Percentiles rank a stretch among this genome's conserved stretches.
Evolutionary conservation across 257 asterid genomes (phyloP).

Genomic region (Solanum sitiens): DNA sequence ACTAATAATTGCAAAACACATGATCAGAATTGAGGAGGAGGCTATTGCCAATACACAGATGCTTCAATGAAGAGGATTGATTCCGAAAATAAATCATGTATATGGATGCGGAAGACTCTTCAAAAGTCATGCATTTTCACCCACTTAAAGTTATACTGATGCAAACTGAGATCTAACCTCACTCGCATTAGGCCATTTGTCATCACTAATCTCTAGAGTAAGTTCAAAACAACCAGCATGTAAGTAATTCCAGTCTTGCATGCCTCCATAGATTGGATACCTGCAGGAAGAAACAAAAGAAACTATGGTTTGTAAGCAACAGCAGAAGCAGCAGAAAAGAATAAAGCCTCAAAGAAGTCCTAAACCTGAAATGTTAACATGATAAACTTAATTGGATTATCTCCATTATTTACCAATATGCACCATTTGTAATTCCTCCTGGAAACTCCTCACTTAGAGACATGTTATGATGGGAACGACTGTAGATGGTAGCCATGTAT

Average conservation of each 20-base stretch:
- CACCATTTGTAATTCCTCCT: constrained; percentile 90
- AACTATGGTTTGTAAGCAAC: neutral
- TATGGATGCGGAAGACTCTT: neutral
- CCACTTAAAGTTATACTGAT: neutral
- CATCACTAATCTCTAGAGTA: constrained; percentile 87
- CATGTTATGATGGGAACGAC: constrained; percentile 86
- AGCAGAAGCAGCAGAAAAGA: neutral
- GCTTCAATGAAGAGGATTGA: neutral
- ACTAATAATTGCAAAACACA: neutral
- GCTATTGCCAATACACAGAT: neutral
- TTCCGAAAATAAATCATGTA: neutral
- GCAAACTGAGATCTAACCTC: constrained; percentile 52
- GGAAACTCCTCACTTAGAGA: constrained; percentile 86
- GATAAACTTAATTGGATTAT: constrained; percentile 1
- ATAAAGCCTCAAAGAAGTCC: neutral
- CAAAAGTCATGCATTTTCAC: neutral
- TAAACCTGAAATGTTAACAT: neutral
- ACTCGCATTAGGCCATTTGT: constrained; percentile 81
- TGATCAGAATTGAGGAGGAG: neutral
- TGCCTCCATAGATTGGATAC: constrained; percentile 97
- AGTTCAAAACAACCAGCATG: constrained; percentile 72
- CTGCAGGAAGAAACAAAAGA: constrained; percentile 26
- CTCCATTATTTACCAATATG: constrained; percentile 49
- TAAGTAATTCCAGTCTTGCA: constrained; percentile 98
- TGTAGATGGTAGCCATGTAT: constrained; percentile 65